These are phyloP conservation scores for Globisporangium nodosum DNA, from an alignment of 352 stramenopile species.

Conservation along the genomic window DNA sequence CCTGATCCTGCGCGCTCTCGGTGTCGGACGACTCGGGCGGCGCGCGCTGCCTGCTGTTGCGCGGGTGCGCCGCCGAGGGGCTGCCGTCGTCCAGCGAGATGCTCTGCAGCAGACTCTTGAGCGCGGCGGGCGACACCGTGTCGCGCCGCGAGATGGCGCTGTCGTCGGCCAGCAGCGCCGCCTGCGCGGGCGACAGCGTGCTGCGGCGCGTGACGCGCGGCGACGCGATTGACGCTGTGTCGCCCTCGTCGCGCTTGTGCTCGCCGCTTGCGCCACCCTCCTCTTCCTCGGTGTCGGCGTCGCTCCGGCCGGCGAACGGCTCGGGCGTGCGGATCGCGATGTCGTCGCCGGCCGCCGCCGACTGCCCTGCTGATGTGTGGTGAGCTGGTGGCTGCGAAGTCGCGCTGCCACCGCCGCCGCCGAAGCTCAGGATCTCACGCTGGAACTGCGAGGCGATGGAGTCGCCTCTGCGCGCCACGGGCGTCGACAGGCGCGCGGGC, in stretches of 20 bases:
- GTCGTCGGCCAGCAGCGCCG: slow-evolving; percentile 20
- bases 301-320: slow-evolving; percentile 13
- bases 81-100: slow-evolving; percentile 14
- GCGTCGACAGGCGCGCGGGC: slow-evolving; percentile 23
- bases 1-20: slow-evolving; percentile 5
- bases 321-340: slow-evolving; percentile 29
- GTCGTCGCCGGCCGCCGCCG: slow-evolving; percentile 9
- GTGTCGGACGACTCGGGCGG: slow-evolving; percentile 1
- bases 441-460: slow-evolving; percentile 56
- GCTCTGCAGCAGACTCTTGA: slow-evolving; percentile 29
- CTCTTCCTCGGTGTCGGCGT: slow-evolving; percentile 1
- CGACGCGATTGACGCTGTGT: neutral
- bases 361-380: neutral
- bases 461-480: slow-evolving; percentile 23
- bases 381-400: neutral
- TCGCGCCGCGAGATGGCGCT: slow-evolving; percentile 23
- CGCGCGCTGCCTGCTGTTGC: neutral
- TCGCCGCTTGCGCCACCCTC: slow-evolving; percentile 4
- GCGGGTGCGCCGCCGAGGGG: neutral
- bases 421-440: slow-evolving; percentile 49
- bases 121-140: slow-evolving; percentile 23
- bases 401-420: neutral
- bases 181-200: slow-evolving; percentile 48
- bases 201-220: slow-evolving; percentile 8
- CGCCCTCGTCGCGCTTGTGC: neutral